A percentile compares a stretch with the other conserved stretches of the same genome.
These are phyloP conservation scores for Russula vinacea DNA, from an alignment of 768 basidiomycete genomes.

Conservation along the genomic window DNA sequence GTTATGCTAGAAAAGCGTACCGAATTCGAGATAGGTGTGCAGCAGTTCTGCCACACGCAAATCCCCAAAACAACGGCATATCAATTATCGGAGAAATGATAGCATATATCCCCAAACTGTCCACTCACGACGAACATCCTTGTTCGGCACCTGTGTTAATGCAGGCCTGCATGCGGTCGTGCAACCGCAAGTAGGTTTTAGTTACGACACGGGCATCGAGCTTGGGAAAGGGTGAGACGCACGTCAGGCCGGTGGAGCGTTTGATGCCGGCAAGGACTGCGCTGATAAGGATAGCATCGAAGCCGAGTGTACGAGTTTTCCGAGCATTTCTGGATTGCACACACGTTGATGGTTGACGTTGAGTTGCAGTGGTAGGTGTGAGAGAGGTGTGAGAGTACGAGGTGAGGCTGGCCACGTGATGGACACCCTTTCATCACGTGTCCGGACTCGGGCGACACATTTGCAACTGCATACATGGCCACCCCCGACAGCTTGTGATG, in stretches of 20 bases:
- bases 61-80: neutral
- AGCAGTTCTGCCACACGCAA: slow-evolving; percentile 54
- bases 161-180: slow-evolving; percentile 53
- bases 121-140: slow-evolving; percentile 78
- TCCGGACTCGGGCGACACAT: too few species aligned
- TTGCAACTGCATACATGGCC: too few species aligned
- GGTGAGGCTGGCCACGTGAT: too few species aligned
- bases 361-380: neutral
- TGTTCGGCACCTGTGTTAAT: slow-evolving; percentile 75
- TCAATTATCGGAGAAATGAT: neutral
- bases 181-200: neutral
- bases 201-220: neutral
- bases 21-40: slow-evolving; percentile 74
- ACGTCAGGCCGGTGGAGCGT: slow-evolving; percentile 85
- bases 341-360: neutral
- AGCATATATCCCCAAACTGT: neutral
- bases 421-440: too few species aligned
- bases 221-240: slow-evolving; percentile 34
- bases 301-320: slow-evolving; percentile 65
- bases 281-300: slow-evolving; percentile 76
- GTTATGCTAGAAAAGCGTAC: slow-evolving; percentile 40
- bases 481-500: too few species aligned
- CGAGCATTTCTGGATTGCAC: slow-evolving; percentile 47
- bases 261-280: slow-evolving; percentile 83
- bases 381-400: neutral